A percentile compares a stretch with the other conserved stretches of the same genome.
Evolutionary conservation across 2,329 filamentous ascomycete genomes (phyloP).

Genomic region (Cercospora berteroae): DNA sequence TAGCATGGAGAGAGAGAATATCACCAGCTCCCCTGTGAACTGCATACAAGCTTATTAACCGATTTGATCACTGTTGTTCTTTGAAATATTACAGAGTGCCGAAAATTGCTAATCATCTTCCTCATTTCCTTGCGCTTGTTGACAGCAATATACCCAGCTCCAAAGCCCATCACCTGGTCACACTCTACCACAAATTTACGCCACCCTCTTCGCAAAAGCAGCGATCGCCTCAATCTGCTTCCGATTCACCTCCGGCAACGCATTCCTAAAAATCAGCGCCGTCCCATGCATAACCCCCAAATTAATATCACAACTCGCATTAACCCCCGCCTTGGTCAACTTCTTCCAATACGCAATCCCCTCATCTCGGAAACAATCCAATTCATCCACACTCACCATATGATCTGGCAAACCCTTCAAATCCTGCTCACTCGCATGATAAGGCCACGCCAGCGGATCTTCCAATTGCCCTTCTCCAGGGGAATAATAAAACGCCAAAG

Average conservation of each 20-base stretch:
- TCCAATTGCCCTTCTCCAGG: constrained; percentile 8
- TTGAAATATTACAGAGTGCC: not conserved
- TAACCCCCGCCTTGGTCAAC: constrained; percentile 30
- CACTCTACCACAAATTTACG: not conserved
- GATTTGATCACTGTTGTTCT: not conserved
- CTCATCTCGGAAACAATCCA: constrained; percentile 36
- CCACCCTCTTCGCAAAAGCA: constrained; percentile 23
- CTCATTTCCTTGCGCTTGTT: not conserved
- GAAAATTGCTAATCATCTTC: not conserved
- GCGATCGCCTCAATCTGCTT: constrained; percentile 27
- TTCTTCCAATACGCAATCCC: constrained; percentile 32
- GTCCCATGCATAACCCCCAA: constrained; percentile 31
- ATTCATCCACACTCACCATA: constrained; percentile 32
- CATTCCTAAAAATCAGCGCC: constrained; percentile 28
- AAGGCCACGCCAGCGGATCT: constrained; percentile 37
- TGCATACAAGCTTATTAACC: not conserved
- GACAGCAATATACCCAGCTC: not conserved
- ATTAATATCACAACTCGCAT: constrained; percentile 29
- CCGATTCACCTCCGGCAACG: constrained; percentile 29
- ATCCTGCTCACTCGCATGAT: constrained; percentile 30
- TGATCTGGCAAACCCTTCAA: constrained; percentile 33
- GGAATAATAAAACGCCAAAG: constrained; percentile 22
- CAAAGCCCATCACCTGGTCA: not conserved
- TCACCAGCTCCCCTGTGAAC: no score
- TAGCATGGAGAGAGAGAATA: not conserved